Evolutionary conservation across 208 protist species (phyloP), one percentile per base, ranked within the genome.

Genomic region (Crithidia bombi): DNA sequence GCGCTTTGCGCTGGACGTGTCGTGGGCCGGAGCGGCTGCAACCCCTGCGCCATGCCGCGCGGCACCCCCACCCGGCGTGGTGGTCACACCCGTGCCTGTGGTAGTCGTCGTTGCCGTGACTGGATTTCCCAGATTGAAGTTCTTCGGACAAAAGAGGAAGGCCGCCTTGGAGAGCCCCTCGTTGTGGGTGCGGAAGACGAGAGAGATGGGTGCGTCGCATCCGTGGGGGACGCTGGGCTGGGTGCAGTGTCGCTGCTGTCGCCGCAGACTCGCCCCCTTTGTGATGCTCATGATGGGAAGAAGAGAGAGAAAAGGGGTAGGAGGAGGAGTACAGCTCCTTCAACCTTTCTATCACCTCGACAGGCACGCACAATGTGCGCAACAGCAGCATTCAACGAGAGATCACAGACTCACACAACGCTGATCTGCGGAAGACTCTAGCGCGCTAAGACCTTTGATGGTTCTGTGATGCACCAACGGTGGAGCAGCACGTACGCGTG

Each of bases 61-160:
- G 21, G 32, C 57, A 10, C 39, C 44, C 28, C 23, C 32, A 56
- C 26, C 35, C 21, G 39, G 25, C 2, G 35, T 41, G 2, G 38
- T 36, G 52, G 54, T 23, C 33, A 35, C 38, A 17, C 44, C 23
- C 1, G 36, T 47, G 12, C 32, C 35, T 3, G 36, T 33, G 5
- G 56, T 35, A 23, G 55, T 19, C 35, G 51, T 21, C 30, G 65
- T 11, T 0, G 54, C 28, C 4, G 57, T 52, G 47, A 44, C 43
- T 2, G 71, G 65, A 56, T 71, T 77, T 23, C 56, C 44, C 14
- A 89, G 62, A 55, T 78, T 79, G 59, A 91, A 95, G 66, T 93
- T 90, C 49, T 84, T 85, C 17, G 90, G 87, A 41, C 69, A 88
- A 64, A 90, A 95, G 15, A 95, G 77, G 73, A 95, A 95, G 7